These are phyloP conservation scores for Fomitopsis betulina DNA, from an alignment of 1,284 basidiomycete species.

Conservation along the genomic window DNA sequence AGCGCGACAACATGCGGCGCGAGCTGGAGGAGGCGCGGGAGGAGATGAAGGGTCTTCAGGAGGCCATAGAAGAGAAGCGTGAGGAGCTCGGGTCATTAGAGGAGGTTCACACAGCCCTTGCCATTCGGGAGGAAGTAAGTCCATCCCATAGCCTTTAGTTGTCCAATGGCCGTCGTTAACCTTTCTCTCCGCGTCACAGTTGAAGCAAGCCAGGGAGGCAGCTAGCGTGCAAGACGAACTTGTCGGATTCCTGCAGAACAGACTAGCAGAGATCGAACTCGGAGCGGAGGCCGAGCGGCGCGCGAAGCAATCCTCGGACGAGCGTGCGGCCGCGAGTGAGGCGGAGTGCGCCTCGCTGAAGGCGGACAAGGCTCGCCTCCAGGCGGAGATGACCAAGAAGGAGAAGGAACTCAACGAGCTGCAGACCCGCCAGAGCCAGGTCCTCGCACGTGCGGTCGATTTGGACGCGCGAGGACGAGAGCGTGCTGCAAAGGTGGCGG, in stretches of 20 bases:
- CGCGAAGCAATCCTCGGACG: background rate
- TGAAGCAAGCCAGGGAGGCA: background rate
- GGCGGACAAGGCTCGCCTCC: background rate
- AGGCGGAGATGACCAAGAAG: background rate
- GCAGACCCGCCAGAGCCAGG: background rate
- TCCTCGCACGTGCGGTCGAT: background rate
- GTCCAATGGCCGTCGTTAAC: background rate
- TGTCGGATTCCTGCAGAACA: background rate
- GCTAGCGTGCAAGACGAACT: background rate
- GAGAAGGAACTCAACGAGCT: background rate
- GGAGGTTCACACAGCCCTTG: background rate
- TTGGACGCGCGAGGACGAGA: background rate
- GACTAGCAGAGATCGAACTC: background rate
- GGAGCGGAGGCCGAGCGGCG: background rate
- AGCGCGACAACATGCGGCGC: background rate
- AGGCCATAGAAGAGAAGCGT: background rate
- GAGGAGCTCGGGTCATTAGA: slow-evolving; percentile 1
- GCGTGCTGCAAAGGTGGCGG: background rate
- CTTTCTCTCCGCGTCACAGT: background rate
- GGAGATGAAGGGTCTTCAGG: background rate
- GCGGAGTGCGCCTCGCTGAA: background rate
- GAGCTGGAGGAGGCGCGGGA: background rate
- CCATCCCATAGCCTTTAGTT: no score
- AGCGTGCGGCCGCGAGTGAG: background rate
- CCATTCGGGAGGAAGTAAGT: background rate